A percentile compares a stretch with the other conserved stretches of the same genome.
Conservation (phyloP, 2,329 filamentous ascomycete species). For the Chrysoporthe deuterocubensis region DNA sequence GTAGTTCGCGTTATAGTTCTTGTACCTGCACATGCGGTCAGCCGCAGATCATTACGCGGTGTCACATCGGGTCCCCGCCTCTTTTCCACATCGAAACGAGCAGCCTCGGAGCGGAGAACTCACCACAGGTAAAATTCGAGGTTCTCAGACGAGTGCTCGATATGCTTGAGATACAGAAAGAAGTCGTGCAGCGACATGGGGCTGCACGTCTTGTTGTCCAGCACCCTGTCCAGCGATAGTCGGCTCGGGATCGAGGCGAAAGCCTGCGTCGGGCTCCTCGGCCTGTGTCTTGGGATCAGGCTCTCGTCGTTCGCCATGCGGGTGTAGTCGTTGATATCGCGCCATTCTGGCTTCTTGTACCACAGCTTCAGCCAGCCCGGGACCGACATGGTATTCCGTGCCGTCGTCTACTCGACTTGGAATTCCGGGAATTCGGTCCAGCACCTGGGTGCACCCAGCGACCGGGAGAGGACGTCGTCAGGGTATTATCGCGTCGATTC, state of each 20-base stretch:
- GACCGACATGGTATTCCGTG: constrained; percentile 38
- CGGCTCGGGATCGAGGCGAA: constrained; percentile 44
- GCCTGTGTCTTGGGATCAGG: constrained; percentile 22
- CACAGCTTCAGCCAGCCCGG: constrained; percentile 36
- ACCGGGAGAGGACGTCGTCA: neutral
- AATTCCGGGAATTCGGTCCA: neutral
- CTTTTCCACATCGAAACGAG: neutral
- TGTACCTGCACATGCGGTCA: constrained; percentile 42
- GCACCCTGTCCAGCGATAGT: constrained; percentile 49
- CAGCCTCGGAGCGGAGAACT: constrained; percentile 18
- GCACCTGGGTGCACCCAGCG: neutral
- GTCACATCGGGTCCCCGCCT: neutral
- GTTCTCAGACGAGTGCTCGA: constrained; percentile 53
- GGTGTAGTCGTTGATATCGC: constrained; percentile 51
- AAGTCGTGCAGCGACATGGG: constrained; percentile 56
- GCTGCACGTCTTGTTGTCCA: constrained; percentile 53
- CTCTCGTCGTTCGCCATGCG: constrained; percentile 39
- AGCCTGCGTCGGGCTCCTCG: constrained; percentile 32
- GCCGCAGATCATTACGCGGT: neutral
- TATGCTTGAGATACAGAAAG: constrained; percentile 55
- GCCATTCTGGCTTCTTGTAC: constrained; percentile 56
- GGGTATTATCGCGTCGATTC: constrained; percentile 1
- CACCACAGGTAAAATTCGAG: constrained; percentile 56
- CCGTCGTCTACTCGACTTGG: constrained; percentile 1
- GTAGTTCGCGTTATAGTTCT: constrained; percentile 46